A percentile compares a stretch with the other conserved stretches of the same genome.
Conservation (phyloP, 106 monocot species). For the Dendrobium chrysotoxum region DNA sequence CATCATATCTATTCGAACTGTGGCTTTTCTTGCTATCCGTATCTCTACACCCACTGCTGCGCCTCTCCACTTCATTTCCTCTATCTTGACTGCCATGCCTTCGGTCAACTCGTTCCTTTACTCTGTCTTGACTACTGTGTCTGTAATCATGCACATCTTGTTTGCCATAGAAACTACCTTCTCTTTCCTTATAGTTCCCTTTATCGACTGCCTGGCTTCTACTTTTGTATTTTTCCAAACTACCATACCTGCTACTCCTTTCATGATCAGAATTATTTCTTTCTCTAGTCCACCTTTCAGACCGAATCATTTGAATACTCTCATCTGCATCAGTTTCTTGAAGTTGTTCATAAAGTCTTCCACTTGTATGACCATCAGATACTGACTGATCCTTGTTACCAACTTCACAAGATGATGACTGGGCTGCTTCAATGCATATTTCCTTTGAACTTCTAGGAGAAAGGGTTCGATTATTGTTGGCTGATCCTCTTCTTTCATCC, state of each 20-base stretch:
- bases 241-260: slow-evolving; percentile 11
- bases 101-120: slow-evolving; percentile 5
- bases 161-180: slow-evolving; percentile 2
- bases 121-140: slow-evolving; percentile 15
- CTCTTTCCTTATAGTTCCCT: slow-evolving; percentile 17
- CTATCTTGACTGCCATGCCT: slow-evolving; percentile 2
- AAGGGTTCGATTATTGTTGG: slow-evolving; percentile 13
- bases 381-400: slow-evolving; percentile 23
- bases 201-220: slow-evolving; percentile 15
- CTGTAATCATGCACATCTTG: slow-evolving; percentile 10
- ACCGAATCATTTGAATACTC: neutral
- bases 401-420: slow-evolving; percentile 26
- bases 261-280: slow-evolving; percentile 10
- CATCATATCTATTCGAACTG: slow-evolving; percentile 35
- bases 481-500: slow-evolving; percentile 1
- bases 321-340: slow-evolving; percentile 2
- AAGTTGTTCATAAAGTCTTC: slow-evolving; percentile 14
- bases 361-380: slow-evolving; percentile 17
- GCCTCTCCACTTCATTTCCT: neutral
- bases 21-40: slow-evolving; percentile 39
- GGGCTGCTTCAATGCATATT: neutral
- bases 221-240: slow-evolving; percentile 9
- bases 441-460: slow-evolving; percentile 21
- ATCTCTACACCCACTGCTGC: slow-evolving; percentile 8
- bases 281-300: slow-evolving; percentile 1